These are phyloP conservation scores for Zymoseptoria ardabiliae DNA, from an alignment of 2,329 filamentous ascomycete genomes.

Conservation along the genomic window DNA sequence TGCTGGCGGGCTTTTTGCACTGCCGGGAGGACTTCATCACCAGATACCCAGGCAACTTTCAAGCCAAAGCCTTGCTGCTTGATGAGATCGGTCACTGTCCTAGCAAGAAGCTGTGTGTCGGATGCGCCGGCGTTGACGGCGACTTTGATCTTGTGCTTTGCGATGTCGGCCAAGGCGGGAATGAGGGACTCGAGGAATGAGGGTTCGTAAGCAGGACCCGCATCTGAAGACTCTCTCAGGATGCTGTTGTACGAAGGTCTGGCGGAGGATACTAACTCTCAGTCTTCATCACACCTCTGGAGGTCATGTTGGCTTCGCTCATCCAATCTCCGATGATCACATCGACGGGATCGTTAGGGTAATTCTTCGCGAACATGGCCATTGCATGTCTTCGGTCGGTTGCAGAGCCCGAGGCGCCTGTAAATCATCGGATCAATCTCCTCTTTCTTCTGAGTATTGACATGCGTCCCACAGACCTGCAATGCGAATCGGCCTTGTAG, in stretches of 20 bases:
- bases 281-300: slow-evolving; percentile 43
- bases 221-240: slow-evolving; percentile 31
- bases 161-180: slow-evolving; percentile 39
- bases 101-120: slow-evolving; percentile 47
- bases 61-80: slow-evolving; percentile 32
- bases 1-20: slow-evolving; percentile 32
- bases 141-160: slow-evolving; percentile 46
- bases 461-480: slow-evolving; percentile 14
- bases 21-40: slow-evolving; percentile 34
- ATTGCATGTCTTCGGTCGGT: slow-evolving; percentile 34
- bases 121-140: slow-evolving; percentile 51
- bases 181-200: slow-evolving; percentile 46
- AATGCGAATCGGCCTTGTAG: slow-evolving; percentile 24
- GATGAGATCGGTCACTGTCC: slow-evolving; percentile 36
- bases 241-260: not conserved
- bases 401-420: slow-evolving; percentile 32
- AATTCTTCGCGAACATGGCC: slow-evolving; percentile 23
- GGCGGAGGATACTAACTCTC: slow-evolving; percentile 32
- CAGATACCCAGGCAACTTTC: slow-evolving; percentile 43
- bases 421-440: slow-evolving; percentile 1
- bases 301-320: slow-evolving; percentile 26
- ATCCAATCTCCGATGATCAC: slow-evolving; percentile 51
- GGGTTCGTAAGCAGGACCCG: slow-evolving; percentile 42
- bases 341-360: slow-evolving; percentile 37
- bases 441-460: not conserved